These are phyloP conservation scores for Lactarius hengduanensis DNA, from an alignment of 768 basidiomycete species.

Conservation along the genomic window DNA sequence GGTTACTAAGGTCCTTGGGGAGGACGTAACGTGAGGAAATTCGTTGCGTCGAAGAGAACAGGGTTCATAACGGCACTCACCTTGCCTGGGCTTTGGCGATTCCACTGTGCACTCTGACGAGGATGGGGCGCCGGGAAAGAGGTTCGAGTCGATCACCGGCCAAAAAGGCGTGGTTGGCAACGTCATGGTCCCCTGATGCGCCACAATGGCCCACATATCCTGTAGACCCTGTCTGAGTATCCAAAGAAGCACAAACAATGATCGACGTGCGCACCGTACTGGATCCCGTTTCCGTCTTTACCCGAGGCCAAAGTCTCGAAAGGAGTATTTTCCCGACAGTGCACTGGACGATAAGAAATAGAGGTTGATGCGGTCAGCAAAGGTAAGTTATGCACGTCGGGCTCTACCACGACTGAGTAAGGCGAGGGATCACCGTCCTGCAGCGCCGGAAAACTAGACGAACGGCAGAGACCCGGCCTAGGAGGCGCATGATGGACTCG, in stretches of 20 bases:
- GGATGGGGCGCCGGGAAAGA: constrained; percentile 54
- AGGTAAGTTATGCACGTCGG: not conserved
- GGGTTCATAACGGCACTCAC: not conserved
- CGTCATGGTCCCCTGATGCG: too few species aligned
- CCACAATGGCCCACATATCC: too few species aligned
- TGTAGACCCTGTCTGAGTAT: too few species aligned
- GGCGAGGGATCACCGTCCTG: constrained; percentile 10
- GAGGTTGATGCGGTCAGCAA: not conserved
- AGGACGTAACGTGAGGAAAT: too few species aligned
- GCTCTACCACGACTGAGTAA: constrained; percentile 44
- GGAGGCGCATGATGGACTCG: too few species aligned
- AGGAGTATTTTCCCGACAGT: constrained; percentile 45
- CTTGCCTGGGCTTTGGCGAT: constrained; percentile 50
- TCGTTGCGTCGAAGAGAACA: not conserved
- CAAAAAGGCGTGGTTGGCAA: too few species aligned
- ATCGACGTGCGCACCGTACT: constrained; percentile 40
- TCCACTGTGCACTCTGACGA: constrained; percentile 50
- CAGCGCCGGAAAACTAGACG: too few species aligned
- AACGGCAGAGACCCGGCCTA: too few species aligned
- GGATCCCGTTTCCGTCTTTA: constrained; percentile 43
- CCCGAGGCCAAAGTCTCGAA: constrained; percentile 48
- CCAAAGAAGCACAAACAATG: too few species aligned
- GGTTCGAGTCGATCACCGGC: constrained; percentile 37
- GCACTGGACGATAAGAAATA: constrained; percentile 34
- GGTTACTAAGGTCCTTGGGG: not conserved